Evolutionary conservation across 2,329 filamentous ascomycete genomes (phyloP).

Genomic region (Xylariaceae sp.): DNA sequence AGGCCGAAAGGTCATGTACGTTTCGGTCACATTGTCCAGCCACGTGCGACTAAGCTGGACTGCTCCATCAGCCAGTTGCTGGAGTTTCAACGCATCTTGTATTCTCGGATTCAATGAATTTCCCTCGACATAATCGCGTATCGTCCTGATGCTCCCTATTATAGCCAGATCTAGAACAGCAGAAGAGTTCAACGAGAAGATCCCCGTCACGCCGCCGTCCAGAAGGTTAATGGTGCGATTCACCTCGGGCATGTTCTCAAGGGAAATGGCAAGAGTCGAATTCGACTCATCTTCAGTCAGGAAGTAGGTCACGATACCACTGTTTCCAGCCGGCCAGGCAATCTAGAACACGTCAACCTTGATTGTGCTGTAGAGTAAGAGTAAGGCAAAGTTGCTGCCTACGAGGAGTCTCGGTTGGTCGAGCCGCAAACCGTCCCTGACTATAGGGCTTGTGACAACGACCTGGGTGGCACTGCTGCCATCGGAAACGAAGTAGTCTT

Average conservation of each 20-base stretch:
- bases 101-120: constrained; percentile 48
- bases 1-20: constrained; percentile 45
- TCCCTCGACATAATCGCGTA: constrained; percentile 59
- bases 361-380: neutral
- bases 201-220: constrained; percentile 48
- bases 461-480: constrained; percentile 56
- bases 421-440: constrained; percentile 48
- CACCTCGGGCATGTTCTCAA: constrained; percentile 45
- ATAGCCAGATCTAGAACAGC: constrained; percentile 52
- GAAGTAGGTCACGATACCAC: constrained; percentile 54
- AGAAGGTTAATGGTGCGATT: constrained; percentile 43
- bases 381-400: neutral
- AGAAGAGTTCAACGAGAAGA: constrained; percentile 53
- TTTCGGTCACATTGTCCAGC: constrained; percentile 58
- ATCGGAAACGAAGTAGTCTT: constrained; percentile 63
- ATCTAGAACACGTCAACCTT: constrained; percentile 10
- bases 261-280: constrained; percentile 46
- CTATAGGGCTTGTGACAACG: constrained; percentile 53
- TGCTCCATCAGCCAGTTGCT: constrained; percentile 37
- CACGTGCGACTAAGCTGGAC: constrained; percentile 49
- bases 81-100: constrained; percentile 48
- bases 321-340: constrained; percentile 63
- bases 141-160: constrained; percentile 56
- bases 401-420: constrained; percentile 52
- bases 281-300: constrained; percentile 48